Base-by-base conservation (phyloP, 2,329 filamentous ascomycete genomes). In the Cytospora paraplurivora region DNA sequence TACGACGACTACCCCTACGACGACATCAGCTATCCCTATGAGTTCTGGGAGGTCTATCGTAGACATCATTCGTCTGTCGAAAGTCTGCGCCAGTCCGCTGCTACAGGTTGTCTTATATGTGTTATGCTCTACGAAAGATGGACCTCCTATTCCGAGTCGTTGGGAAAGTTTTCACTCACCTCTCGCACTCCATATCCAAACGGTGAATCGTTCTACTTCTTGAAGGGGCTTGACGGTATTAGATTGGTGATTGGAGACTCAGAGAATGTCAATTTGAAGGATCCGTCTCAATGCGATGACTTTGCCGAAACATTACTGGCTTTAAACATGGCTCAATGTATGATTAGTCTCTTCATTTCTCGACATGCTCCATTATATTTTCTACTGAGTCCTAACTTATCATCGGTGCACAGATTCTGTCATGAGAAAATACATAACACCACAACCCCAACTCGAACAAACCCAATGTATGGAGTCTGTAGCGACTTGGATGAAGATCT, bases 71-170 rank as follows among this genome's bases (percentile, higher is more conserved):
- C 19, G 15, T 59, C 47, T 6, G 4, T 19, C 2, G 47, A 37
- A 32, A 33, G 17, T 5, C 21, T 59, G n/a, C 15, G 4, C 13
- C 33, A 38, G 11, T 52, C 47, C 10, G 47, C 32, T 4, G 4
- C n/a, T 4, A 19, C 44, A 41, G 56, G 56, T 37, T 59, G 56
- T 17, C 33, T n/a, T 4, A 13, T 59, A 4, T 59, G 47, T 34
- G 38, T 35, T 15, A 59, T 51, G n/a, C 21, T 59, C 15, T 5
- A 59, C n/a, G 34, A 37, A 50, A 37, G 56, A n/a, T 59, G 33
- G 56, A 35, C 47, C 1, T 32, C 33, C 4, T 59, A 59, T 15
- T 59, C 41, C 15, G 19, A 33, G 11, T 15, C 19, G 7, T 38
- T 17, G 7, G 38, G 33, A 10, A 55, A n/a, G 19, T 19, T 35